A percentile compares a stretch with the other conserved stretches of the same genome.
Conservation (phyloP, 176 grass and related monocot species). For the Oryza nivara region DNA sequence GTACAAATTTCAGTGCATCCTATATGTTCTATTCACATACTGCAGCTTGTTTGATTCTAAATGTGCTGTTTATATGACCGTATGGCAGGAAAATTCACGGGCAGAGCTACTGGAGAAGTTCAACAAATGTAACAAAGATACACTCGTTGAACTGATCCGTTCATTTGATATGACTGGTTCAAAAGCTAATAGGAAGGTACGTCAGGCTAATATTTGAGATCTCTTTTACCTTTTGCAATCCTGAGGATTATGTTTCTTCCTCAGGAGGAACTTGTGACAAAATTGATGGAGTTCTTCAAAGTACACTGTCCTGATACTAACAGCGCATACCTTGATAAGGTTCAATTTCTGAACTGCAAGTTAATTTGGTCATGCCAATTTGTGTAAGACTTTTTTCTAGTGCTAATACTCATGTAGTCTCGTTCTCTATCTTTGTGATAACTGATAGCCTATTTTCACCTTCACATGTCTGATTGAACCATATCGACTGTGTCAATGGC, state of each 20-base stretch:
- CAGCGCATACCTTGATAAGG: constrained; percentile 45
- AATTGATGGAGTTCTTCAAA: constrained; percentile 50
- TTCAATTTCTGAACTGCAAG: constrained; percentile 27
- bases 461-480: not conserved
- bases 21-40: not conserved
- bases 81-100: constrained; percentile 37
- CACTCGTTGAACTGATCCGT: constrained; percentile 37
- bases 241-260: constrained; percentile 3
- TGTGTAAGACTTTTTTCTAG: not conserved
- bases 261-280: constrained; percentile 47
- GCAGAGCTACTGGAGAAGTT: constrained; percentile 54
- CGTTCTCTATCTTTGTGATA: not conserved
- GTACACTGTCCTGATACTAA: constrained; percentile 18
- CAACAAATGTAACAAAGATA: constrained; percentile 26
- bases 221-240: constrained; percentile 30
- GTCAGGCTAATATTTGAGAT: constrained; percentile 5
- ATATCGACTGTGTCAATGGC: constrained; percentile 15
- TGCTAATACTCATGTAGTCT: not conserved
- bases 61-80: constrained; percentile 24
- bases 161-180: constrained; percentile 47
- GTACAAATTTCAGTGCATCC: not conserved
- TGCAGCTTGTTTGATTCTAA: constrained; percentile 5
- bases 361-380: constrained; percentile 14
- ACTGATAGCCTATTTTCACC: not conserved
- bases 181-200: constrained; percentile 51